Conservation (phyloP, 2,329 filamentous ascomycete species). For the Domatiomyces globalis region DNA sequence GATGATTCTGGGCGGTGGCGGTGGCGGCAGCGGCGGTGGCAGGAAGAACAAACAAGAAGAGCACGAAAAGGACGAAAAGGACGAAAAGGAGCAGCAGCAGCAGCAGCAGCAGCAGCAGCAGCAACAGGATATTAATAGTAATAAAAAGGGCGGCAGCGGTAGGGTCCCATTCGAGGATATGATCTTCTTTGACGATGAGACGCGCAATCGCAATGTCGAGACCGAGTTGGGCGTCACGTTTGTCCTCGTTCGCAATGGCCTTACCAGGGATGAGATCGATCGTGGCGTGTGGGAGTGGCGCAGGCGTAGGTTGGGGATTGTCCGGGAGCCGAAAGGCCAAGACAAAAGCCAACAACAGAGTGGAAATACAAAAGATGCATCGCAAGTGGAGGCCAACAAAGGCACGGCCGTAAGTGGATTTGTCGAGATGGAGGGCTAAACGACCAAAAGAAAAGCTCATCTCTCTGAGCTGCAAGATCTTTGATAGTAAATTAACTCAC, state of each 20-base stretch:
- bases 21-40: no score
- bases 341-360: background rate
- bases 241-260: constrained; percentile 65
- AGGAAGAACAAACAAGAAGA: no score
- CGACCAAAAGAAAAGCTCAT: background rate
- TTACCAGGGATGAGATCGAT: constrained; percentile 64
- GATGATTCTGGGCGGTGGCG: no score
- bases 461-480: no score
- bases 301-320: constrained; percentile 38
- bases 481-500: no score
- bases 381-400: no score
- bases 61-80: no score
- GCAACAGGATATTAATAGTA: background rate
- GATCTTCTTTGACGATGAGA: constrained; percentile 93
- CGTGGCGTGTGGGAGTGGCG: constrained; percentile 70
- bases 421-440: background rate
- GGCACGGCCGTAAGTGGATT: no score
- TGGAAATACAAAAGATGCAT: no score
- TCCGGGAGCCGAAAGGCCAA: background rate
- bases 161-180: constrained; percentile 60
- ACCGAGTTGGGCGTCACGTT: constrained; percentile 64
- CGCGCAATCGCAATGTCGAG: constrained; percentile 69
- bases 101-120: background rate
- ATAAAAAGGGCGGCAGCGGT: background rate
- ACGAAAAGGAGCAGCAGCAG: no score